A percentile compares a stretch with the other conserved stretches of the same genome.
phyloP scores from a whole-genome alignment of 2,329 filamentous ascomycete species.

The Penicillium crustosum region DNA sequence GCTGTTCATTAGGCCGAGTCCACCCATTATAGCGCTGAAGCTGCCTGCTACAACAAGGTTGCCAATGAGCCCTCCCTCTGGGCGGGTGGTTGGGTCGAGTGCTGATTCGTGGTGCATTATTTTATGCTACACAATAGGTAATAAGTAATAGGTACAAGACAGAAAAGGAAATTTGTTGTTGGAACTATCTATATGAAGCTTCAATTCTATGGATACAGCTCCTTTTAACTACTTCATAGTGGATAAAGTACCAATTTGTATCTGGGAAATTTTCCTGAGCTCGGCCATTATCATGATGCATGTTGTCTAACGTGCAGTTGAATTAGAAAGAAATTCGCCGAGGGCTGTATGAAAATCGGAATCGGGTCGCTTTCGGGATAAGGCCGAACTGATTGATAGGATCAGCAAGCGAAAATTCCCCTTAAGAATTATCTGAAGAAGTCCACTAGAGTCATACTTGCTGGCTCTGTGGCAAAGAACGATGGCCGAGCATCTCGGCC shows the following conservation, averaged over 20 bases:
- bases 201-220: background rate
- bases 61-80: slow-evolving; percentile 45
- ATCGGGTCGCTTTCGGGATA: background rate
- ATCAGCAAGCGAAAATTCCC: background rate
- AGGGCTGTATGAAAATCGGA: background rate
- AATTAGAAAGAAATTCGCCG: slow-evolving; percentile 1
- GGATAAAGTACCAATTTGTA: background rate
- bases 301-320: background rate
- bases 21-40: slow-evolving; percentile 42
- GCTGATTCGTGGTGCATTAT: slow-evolving; percentile 19
- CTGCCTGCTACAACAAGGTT: slow-evolving; percentile 48
- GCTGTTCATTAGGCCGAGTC: slow-evolving; percentile 44
- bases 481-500: background rate
- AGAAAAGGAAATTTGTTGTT: background rate
- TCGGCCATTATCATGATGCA: slow-evolving; percentile 4
- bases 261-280: background rate
- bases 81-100: slow-evolving; percentile 24
- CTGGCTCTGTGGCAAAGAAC: background rate
- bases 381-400: background rate
- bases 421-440: background rate
- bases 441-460: background rate
- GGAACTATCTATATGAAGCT: background rate
- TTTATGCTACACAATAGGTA: background rate
- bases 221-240: background rate
- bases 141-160: background rate